Evolutionary conservation across 805 yeast species (phyloP).

Genomic region (Sugiyamaella mastotermitis): DNA sequence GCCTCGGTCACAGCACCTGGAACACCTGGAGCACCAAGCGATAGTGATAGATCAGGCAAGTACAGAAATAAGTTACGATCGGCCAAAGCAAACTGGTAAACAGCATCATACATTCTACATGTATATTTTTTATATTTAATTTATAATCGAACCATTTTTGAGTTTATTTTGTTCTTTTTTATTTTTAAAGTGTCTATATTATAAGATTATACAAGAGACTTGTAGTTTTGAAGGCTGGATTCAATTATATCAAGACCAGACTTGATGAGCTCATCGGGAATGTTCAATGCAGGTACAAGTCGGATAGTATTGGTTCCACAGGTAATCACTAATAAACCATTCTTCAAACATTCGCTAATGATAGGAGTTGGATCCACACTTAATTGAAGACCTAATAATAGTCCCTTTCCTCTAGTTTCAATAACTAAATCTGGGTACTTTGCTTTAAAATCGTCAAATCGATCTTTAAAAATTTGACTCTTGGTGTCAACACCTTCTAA

Average conservation of each 20-base stretch:
- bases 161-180: too few species aligned
- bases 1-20: slow-evolving; percentile 2
- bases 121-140: background rate
- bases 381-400: slow-evolving; percentile 80
- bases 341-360: slow-evolving; percentile 64
- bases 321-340: slow-evolving; percentile 78
- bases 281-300: slow-evolving; percentile 87
- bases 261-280: slow-evolving; percentile 58
- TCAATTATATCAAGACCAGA: slow-evolving; percentile 71
- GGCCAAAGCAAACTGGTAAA: slow-evolving; percentile 21
- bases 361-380: slow-evolving; percentile 53
- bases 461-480: slow-evolving; percentile 49
- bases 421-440: slow-evolving; percentile 56
- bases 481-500: slow-evolving; percentile 54
- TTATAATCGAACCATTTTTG: too few species aligned
- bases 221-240: too few species aligned
- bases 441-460: slow-evolving; percentile 37
- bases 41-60: slow-evolving; percentile 14
- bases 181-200: too few species aligned
- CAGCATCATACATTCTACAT: slow-evolving; percentile 1
- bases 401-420: slow-evolving; percentile 82
- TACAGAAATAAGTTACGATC: slow-evolving; percentile 17
- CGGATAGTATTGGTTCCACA: slow-evolving; percentile 91
- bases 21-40: background rate
- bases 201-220: too few species aligned